Base-by-base conservation (phyloP, 768 basidiomycete species). In the Agrocybe pediades region DNA sequence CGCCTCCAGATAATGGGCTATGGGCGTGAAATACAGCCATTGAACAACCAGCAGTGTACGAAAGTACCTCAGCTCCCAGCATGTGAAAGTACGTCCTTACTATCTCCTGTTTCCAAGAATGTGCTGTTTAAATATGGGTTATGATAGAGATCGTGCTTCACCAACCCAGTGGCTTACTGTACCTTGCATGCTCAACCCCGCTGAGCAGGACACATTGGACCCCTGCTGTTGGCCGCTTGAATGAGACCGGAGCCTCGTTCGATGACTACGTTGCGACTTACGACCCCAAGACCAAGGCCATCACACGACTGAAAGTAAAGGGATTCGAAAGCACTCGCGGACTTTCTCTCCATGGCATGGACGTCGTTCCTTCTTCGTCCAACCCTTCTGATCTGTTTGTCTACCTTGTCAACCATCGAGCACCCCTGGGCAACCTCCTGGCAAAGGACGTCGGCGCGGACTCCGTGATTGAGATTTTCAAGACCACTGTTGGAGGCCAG, bases 371-470 rank as follows among this genome's bases (percentile, higher is more conserved):
- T 1, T 84, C 85, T 6, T 59, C 70, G 1, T 58, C 71, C 2
- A 69, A 85, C 51, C 72, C 80, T 3, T 67, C 72, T 9, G 66
- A 77, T 43, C 74, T 88, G 8, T 87, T 79, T 56, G 71, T 90
- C 15, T 90, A 88, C 61, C 71, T 87, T n/a, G 73, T 90, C 57
- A 90, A 90, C 63, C 88, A 90, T 64, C 82, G 85, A 25, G 72
- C 70, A 17, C 87, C 87, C 0, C 51, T 72, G 1, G 66, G 66
- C 15, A 72, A 67, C 9, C 58, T 68, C 24, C 66, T 71, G n/a
- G 68, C 80, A 1, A 59, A 53, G 6, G 58, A 63, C 13, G 74
- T 79, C 5, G 90, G 89, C n/a, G 86, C 88, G 1, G 84, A 90
- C 63, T 88, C 87, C 1, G 79, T 74, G 48, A 70, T 92, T 20